These are phyloP conservation scores for Hyaloraphidium curvatum DNA, from an alignment of 192 early-diverging fungal species.

Conservation along the genomic window DNA sequence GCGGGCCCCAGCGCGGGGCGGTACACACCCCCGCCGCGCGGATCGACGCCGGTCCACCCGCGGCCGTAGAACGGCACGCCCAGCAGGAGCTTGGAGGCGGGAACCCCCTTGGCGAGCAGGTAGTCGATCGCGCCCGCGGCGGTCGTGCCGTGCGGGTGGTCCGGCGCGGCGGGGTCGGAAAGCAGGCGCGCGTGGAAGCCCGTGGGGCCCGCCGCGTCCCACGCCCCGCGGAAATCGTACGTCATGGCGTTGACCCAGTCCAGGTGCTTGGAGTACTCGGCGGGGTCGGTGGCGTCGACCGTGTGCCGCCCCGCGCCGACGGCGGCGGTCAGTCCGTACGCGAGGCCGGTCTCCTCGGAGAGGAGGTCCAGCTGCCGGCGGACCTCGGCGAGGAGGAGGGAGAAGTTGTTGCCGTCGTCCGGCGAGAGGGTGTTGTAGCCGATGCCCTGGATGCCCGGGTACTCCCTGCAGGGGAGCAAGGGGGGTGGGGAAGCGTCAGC, in stretches of 20 bases:
- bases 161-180: conserved; percentile 31
- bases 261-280: conserved; percentile 31
- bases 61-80: conserved; percentile 46
- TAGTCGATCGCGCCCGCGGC: conserved; percentile 17
- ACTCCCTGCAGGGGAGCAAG: too few species aligned
- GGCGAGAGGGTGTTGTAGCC: conserved; percentile 27
- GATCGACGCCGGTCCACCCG: too few species aligned
- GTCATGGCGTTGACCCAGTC: conserved; percentile 48
- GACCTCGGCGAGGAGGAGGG: conserved; percentile 34
- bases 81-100: conserved; percentile 29
- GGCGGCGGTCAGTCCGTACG: conserved; percentile 42
- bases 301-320: conserved; percentile 27
- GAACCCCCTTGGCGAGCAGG: conserved; percentile 40
- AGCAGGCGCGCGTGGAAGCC: too few species aligned
- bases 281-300: conserved; percentile 30
- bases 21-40: too few species aligned
- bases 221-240: conserved; percentile 38
- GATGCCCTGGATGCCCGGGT: conserved; percentile 35
- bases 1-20: too few species aligned
- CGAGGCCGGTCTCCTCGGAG: conserved; percentile 20
- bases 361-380: conserved; percentile 21
- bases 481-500: too few species aligned
- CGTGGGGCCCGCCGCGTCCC: too few species aligned
- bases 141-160: conserved; percentile 17
- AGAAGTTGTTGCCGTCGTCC: conserved; percentile 43